Base-by-base conservation (phyloP, 495 filamentous ascomycete genomes). In the Penicillium cosmopolitanum region DNA sequence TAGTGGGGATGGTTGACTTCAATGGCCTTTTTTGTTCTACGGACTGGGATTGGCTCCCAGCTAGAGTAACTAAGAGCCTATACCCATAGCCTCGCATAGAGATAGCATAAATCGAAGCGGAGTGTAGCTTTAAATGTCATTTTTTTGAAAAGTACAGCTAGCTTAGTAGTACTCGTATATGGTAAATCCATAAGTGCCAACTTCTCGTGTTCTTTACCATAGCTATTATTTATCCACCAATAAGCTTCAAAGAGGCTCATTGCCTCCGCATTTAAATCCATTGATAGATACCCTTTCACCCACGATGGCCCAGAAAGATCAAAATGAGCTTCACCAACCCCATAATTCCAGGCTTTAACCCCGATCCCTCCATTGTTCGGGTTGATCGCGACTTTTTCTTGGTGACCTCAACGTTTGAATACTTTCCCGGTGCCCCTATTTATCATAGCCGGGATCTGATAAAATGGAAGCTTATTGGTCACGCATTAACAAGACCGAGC, bases 401-500 rank as follows among this genome's bases (percentile, higher is more conserved):
- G 12, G 71, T 74, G 11, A 81, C 74, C 1, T 82, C 80, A 7
- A 73, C 70, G 4, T 82, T 82, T 52, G 77, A 82, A 59, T 80
- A 73, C 53, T 80, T 82, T 56, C 78, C 76, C 11, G 79, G 73
- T 4, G 68, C 70, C 9, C 76, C 80, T 0, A 77, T 84, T 34
- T 82, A 81, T 55, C 72, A 79, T 47, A 78, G 74, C 47, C 69
- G 57, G 4, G 80, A 83, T 61, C 65, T 81, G 34, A 69, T 82
- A 21, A 58, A 71, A 40, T 83, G 80, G 78, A 63, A 63, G 6
- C 66, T 82, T 23, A 78, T 85, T 34, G 77, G 75, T 2, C 83
- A 87, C 57, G 86, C 82, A n/a, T 67, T 89, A 50, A 86, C 65
- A 35, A 80, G 84, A 54, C 78, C 78, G 36, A 78, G 77, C 31